A percentile compares a stretch with the other conserved stretches of the same genome.
phyloP scores from a whole-genome alignment of 2,329 filamentous ascomycete species.

The Nemania sp. region DNA sequence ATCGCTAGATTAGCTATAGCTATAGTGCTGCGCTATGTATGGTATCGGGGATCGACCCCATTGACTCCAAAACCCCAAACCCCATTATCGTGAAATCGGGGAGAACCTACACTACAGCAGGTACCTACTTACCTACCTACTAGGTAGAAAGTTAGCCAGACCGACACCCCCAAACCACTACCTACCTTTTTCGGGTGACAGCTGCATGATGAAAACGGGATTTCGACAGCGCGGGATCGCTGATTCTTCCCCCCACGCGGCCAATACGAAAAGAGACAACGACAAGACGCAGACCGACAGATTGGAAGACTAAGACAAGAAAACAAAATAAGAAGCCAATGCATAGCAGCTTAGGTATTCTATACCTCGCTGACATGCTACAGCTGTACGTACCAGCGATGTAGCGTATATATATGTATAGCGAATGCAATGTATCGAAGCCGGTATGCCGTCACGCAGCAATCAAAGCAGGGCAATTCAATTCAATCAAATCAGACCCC shows the following conservation, averaged over 20 bases:
- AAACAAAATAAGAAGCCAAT: background rate
- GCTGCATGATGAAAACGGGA: slow-evolving; percentile 19
- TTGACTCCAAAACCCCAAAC: slow-evolving; percentile 12
- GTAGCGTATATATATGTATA: no score
- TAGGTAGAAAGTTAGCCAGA: background rate
- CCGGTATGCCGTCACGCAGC: background rate
- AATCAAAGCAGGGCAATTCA: background rate
- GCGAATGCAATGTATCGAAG: no score
- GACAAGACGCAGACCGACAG: background rate
- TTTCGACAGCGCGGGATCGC: slow-evolving; percentile 2
- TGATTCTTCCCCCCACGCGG: slow-evolving; percentile 22
- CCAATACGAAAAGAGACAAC: background rate
- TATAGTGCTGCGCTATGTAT: background rate
- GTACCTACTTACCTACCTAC: background rate
- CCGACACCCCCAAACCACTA: slow-evolving; percentile 8
- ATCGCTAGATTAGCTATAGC: no score
- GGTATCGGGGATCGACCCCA: background rate
- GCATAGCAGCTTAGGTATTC: no score
- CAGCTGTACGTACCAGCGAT: no score
- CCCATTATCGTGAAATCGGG: slow-evolving; percentile 12
- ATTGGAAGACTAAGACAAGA: background rate
- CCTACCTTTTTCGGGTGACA: slow-evolving; percentile 29
- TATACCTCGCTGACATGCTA: no score
- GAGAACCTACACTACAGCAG: background rate
- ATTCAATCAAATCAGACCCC: background rate